Base-by-base conservation (phyloP, 2,329 filamentous ascomycete species). In the Arachnomyces sp. region DNA sequence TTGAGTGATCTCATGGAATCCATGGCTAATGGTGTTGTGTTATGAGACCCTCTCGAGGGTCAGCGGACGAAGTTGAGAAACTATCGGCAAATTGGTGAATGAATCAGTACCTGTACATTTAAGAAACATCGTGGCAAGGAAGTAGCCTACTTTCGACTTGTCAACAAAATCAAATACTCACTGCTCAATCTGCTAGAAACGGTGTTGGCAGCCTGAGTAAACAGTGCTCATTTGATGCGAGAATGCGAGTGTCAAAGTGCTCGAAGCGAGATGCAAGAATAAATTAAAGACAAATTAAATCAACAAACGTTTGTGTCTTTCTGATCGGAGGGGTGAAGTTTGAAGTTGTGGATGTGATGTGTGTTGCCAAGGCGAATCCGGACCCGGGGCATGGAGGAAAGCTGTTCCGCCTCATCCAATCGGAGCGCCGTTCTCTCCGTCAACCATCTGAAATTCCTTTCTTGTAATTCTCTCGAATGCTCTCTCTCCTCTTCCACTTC, bases 1-100 rank as follows among this genome's bases (percentile, higher is more conserved):
- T 79, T 78, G 34, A 81, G 65, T 42, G 73, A 77, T 53, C 74
- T 69, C 75, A 81, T 80, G 39, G 77, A 80, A 54, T 80, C 77
- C 77, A 80, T 80, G 50, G 40, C 57, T 42, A 38, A 25, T 17
- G 12, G 34, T 14, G 32, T 7, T 36, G 32, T 13, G 9, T 30
- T 33, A 13, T 18, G 15, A 34, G 29, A 17, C 32, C 34, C 28
- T 34, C 25, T 30, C 36, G 11, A 15, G 36, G 28, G 16, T n/a
- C n/a, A n/a, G n/a, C 28, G 11, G 8, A 16, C 21, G 34, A 35
- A 30, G 25, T 32, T 34, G 29, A 31, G n/a, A 39, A 31, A 11
- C 31, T 29, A 33, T 25, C 5, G 21, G 9, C 21, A 25, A 25
- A 25, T 5, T 5, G 9, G 21, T 25, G 21, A 25, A 25, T 25